A percentile compares a stretch with the other conserved stretches of the same genome.
Evolutionary conservation across 805 yeast genomes (phyloP).

Genomic region (Candida cerambycidarum): DNA sequence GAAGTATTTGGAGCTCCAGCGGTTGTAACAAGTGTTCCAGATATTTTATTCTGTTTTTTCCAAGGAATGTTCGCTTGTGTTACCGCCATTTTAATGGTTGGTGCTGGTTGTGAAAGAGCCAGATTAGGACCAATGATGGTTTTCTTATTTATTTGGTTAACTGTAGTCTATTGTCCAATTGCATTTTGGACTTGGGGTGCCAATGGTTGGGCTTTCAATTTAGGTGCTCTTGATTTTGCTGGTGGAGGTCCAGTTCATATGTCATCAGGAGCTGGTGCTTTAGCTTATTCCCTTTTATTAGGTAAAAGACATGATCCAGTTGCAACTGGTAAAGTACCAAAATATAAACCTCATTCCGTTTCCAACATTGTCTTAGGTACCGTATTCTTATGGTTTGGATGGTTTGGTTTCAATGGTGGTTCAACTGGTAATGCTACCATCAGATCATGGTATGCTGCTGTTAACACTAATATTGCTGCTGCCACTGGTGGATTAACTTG

Average conservation of each 20-base stretch:
- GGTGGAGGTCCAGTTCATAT: slow-evolving; percentile 99
- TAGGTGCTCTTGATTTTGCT: slow-evolving; percentile 93
- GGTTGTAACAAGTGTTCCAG: slow-evolving; percentile 73
- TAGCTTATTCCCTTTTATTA: slow-evolving; percentile 86
- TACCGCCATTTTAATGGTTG: slow-evolving; percentile 91
- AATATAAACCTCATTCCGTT: slow-evolving; percentile 92
- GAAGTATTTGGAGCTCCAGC: slow-evolving; percentile 81
- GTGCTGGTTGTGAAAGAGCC: slow-evolving; percentile 98
- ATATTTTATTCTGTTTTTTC: slow-evolving; percentile 82
- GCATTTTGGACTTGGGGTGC: slow-evolving; percentile 99
- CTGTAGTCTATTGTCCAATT: slow-evolving; percentile 92
- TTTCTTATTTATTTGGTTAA: slow-evolving; percentile 89
- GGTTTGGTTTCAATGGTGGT: slow-evolving; percentile 99
- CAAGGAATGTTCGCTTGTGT: slow-evolving; percentile 97
- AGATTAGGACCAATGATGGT: slow-evolving; percentile 96
- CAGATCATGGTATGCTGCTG: slow-evolving; percentile 92
- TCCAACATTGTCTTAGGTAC: slow-evolving; percentile 90
- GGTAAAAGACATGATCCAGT: slow-evolving; percentile 91
- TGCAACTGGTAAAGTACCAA: slow-evolving; percentile 68
- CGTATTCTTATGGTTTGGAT: slow-evolving; percentile 94
- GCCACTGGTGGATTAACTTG: slow-evolving; percentile 90
- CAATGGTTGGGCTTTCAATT: slow-evolving; percentile 79
- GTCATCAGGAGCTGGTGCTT: slow-evolving; percentile 90
- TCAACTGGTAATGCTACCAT: slow-evolving; percentile 91
- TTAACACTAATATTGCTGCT: slow-evolving; percentile 93